Evolutionary conservation across 257 asterid genomes (phyloP).

Genomic region (Solanum commersonii): DNA sequence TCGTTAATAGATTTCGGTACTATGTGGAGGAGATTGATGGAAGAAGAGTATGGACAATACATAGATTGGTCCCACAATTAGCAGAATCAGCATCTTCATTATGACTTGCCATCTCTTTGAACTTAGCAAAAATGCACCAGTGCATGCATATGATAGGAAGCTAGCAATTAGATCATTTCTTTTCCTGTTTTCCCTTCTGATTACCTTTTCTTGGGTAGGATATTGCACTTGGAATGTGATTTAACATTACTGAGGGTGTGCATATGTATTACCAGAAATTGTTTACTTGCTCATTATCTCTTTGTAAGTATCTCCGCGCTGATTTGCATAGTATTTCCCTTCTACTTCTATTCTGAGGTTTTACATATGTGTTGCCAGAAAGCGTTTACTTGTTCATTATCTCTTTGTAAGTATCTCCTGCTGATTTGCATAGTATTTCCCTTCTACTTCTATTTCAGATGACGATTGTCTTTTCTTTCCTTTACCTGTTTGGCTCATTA

Average conservation of each 20-base stretch:
- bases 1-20: constrained; percentile 37
- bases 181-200: not conserved
- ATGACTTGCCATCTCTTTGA: constrained; percentile 7
- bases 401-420: not conserved
- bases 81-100: constrained; percentile 25
- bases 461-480: not conserved
- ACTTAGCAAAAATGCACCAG: not conserved
- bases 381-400: not conserved
- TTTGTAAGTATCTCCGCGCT: not conserved
- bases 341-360: not conserved
- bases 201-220: not conserved
- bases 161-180: not conserved
- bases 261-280: not conserved
- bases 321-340: not conserved
- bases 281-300: not conserved
- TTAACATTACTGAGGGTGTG: not conserved
- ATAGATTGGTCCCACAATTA: constrained; percentile 53
- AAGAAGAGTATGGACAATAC: constrained; percentile 40
- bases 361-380: not conserved
- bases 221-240: not conserved
- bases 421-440: not conserved
- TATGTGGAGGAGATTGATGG: constrained; percentile 25
- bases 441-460: not conserved
- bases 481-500: not conserved
- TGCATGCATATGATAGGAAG: not conserved